These are phyloP conservation scores for Naganishia vaughanmartiniae DNA, from an alignment of 768 basidiomycete species.

Conservation along the genomic window DNA sequence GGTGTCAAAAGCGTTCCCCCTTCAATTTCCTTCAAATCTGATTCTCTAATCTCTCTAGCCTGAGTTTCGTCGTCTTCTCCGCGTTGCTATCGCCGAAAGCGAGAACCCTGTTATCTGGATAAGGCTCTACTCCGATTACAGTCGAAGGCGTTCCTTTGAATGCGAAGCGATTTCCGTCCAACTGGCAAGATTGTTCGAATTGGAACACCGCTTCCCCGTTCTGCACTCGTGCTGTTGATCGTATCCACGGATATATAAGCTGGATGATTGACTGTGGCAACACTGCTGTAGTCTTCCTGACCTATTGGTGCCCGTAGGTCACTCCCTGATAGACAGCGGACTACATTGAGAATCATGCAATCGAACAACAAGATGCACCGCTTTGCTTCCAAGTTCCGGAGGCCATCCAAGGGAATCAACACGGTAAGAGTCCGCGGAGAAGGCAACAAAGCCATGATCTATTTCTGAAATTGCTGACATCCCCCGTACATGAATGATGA, in stretches of 20 bases:
- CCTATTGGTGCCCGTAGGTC: too few relatives aligned
- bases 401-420: not conserved
- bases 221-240: not conserved
- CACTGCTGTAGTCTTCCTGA: not conserved
- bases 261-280: not conserved
- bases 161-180: not conserved
- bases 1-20: too few relatives aligned
- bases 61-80: too few relatives aligned
- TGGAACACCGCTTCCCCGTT: not conserved
- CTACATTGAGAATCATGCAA: not conserved
- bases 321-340: not conserved
- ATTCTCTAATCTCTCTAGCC: too few relatives aligned
- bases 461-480: too few relatives aligned
- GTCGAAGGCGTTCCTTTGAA: not conserved
- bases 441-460: too few relatives aligned
- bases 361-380: not conserved
- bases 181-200: not conserved
- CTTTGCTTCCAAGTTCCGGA: not conserved
- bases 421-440: not conserved
- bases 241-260: not conserved
- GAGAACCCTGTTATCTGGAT: not conserved
- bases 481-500: too few relatives aligned
- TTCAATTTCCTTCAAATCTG: too few relatives aligned
- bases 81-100: too few relatives aligned
- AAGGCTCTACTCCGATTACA: not conserved